phyloP scores from a whole-genome alignment of 2,329 filamentous ascomycete species.

The Capronia epimyces region DNA sequence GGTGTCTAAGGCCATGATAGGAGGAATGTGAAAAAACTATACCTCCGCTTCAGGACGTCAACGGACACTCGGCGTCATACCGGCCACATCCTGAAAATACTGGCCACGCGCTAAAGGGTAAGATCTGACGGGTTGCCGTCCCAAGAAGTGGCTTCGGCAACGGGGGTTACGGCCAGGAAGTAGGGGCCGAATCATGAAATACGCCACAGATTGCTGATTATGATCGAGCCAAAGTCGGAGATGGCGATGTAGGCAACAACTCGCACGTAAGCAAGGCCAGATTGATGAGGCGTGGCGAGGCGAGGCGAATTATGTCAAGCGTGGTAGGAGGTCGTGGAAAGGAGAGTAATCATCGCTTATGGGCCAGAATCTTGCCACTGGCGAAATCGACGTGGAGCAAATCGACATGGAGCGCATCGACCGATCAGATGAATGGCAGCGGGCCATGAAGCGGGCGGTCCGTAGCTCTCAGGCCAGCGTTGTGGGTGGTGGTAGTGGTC shows the following conservation, averaged over 20 bases:
- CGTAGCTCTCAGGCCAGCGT: neutral
- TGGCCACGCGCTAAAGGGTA: slow-evolving; percentile 14
- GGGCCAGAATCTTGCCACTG: slow-evolving; percentile 1
- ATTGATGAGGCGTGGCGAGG: slow-evolving; percentile 4
- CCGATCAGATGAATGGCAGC: neutral
- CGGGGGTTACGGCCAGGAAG: neutral
- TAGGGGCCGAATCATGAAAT: neutral
- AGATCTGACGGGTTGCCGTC: slow-evolving; percentile 12
- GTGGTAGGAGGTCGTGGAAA: neutral
- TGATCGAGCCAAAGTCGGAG: neutral
- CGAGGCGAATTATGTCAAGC: neutral
- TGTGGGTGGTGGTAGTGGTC: too few relatives aligned
- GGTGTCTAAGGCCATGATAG: slow-evolving; percentile 2
- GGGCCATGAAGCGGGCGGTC: neutral
- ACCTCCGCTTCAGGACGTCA: slow-evolving; percentile 14
- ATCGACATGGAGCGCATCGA: neutral
- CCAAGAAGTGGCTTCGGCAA: neutral
- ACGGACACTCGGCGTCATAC: slow-evolving; percentile 10
- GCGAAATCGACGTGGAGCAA: neutral
- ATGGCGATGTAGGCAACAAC: neutral
- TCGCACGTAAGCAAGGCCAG: slow-evolving; percentile 11
- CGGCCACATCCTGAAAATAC: neutral
- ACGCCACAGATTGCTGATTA: neutral
- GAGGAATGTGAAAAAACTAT: neutral
- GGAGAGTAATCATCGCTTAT: slow-evolving; percentile 6